Evolutionary conservation across 2,329 filamentous ascomycete genomes (phyloP).

Genomic region (Colletotrichum magnum): DNA sequence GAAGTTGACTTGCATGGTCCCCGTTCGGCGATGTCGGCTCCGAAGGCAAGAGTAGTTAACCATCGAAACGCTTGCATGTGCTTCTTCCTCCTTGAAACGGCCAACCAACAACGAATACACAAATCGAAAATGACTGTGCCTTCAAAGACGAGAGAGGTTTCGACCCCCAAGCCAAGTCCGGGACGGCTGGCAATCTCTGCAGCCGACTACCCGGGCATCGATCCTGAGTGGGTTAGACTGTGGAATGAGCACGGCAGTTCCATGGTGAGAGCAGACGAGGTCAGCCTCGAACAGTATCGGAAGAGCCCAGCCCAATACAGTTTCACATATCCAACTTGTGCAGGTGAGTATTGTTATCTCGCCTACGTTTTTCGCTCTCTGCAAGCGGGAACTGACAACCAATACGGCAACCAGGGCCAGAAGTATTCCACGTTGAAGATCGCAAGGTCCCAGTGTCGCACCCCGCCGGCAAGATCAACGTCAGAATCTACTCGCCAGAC

Average conservation of each 20-base stretch:
- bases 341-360: slow-evolving; percentile 30
- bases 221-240: slow-evolving; percentile 47
- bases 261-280: slow-evolving; percentile 47
- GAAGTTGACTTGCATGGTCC: neutral
- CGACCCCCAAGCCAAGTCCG: neutral
- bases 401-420: neutral
- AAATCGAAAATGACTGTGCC: slow-evolving; percentile 12
- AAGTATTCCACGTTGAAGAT: slow-evolving; percentile 29
- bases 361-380: fast-evolving
- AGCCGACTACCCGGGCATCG: slow-evolving; percentile 42
- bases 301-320: slow-evolving; percentile 46
- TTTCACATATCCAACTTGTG: slow-evolving; percentile 48
- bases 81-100: neutral
- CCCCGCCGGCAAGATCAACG: slow-evolving; percentile 44
- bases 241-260: slow-evolving; percentile 48
- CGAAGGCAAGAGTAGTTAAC: neutral
- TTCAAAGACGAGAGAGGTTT: neutral
- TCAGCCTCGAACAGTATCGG: slow-evolving; percentile 47
- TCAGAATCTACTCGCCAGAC: slow-evolving; percentile 46
- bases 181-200: slow-evolving; percentile 23
- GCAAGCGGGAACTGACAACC: neutral
- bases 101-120: neutral
- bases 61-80: neutral
- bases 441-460: slow-evolving; percentile 44
- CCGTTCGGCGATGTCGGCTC: slow-evolving; percentile 2